phyloP scores from a whole-genome alignment of 2,329 filamentous ascomycete genomes.

The Beauveria australis region DNA sequence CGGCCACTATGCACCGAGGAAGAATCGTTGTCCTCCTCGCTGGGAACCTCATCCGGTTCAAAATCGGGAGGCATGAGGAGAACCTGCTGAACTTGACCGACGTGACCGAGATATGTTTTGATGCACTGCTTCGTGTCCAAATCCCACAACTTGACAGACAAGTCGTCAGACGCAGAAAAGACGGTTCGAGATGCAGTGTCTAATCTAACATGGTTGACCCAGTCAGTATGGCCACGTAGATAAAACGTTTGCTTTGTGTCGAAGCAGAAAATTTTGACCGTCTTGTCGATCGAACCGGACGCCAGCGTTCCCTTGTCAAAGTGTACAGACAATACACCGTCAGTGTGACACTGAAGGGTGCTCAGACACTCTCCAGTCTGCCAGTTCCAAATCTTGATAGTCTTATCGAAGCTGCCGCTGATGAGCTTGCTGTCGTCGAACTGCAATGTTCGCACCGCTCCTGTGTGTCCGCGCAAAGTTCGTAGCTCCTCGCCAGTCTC shows the following conservation, averaged over 20 bases:
- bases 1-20: conserved; percentile 40
- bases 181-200: conserved; percentile 76
- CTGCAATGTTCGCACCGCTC: conserved; percentile 79
- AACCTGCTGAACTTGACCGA: conserved; percentile 91
- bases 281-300: conserved; percentile 82
- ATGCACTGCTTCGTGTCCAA: conserved; percentile 77
- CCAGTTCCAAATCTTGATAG: conserved; percentile 95
- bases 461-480: conserved; percentile 75
- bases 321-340: conserved; percentile 79
- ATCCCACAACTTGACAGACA: conserved; percentile 87
- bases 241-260: conserved; percentile 72
- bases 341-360: conserved; percentile 69
- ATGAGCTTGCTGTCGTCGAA: conserved; percentile 90
- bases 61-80: conserved; percentile 78
- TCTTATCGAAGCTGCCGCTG: conserved; percentile 80
- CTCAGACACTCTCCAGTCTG: conserved; percentile 79
- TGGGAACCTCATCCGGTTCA: conserved; percentile 64
- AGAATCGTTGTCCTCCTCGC: conserved; percentile 45
- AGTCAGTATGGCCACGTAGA: conserved; percentile 79
- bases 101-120: conserved; percentile 73
- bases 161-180: conserved; percentile 89
- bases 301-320: conserved; percentile 79
- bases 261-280: conserved; percentile 89
- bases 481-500: conserved; percentile 78
- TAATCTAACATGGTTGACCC: conserved; percentile 93